Base-by-base conservation (phyloP, 352 stramenopile species). In the Globisporangium iwayamae region DNA sequence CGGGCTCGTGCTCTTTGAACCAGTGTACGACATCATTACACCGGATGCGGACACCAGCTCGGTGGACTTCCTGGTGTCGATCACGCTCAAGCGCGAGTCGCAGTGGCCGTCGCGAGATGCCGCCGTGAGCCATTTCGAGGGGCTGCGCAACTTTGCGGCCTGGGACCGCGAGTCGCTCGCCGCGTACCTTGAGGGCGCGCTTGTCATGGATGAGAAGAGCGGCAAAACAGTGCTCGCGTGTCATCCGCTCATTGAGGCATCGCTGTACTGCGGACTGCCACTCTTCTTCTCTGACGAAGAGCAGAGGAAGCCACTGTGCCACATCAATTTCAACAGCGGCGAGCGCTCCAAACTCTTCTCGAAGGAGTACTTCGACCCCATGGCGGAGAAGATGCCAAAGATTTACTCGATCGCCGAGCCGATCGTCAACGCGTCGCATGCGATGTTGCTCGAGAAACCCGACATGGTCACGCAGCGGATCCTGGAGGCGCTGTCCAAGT, bases 371-470 rank as follows among this genome's bases (percentile, higher is more conserved):
- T 76, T 80, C 9, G 64, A 78, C 16, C 32, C 16, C 16, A 51
- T 87, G 13, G 43, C 74, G 1, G 60, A 9, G 18, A 69, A 67
- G 3, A 30, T 76, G 18, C 80, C 80, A 18, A 56, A 80, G 6
- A 65, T 80, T 5, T 89, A 89, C 63, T 65, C 60, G 1, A 62
- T 85, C 51, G 55, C 30, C 43, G 61, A 72, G 2, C 68, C 76
- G 10, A 76, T 89, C 46, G 64, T 70, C 4, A 72, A 74, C 14
- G 70, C 65, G 20, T 79, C 72, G 10, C 80, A 89, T 45, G 54
- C 77, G 25, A 65, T 89, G 43, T 67, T 89, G 20, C 48, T 87
- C 20, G 80, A 89, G 50, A 73, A 89, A 28, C 74, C 77, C 3
- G 64, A 66, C 0, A 54, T 74, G 11, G 72, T 75, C 9, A 46